Evolutionary conservation across 1,284 basidiomycete species (phyloP).

Genomic region (Entoloma clypeatum): DNA sequence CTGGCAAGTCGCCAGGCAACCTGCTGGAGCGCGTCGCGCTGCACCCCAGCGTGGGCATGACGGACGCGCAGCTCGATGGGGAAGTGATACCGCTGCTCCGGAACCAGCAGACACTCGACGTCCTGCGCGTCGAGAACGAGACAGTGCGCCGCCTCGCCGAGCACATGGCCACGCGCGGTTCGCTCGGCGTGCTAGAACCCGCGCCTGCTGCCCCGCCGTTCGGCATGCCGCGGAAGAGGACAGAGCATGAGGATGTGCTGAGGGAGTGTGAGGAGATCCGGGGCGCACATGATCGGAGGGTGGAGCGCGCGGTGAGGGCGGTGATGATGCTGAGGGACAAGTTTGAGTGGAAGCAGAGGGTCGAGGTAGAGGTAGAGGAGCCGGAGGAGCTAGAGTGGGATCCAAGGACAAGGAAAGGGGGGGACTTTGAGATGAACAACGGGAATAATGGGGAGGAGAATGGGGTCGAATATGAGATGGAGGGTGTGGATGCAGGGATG

Average conservation of each 20-base stretch:
- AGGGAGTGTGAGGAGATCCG: conserved; percentile 62
- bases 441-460: conserved; percentile 30
- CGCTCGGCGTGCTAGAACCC: conserved; percentile 45
- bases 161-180: conserved; percentile 59
- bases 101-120: conserved; percentile 72
- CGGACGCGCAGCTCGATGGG: conserved; percentile 64
- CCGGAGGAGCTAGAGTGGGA: conserved; percentile 72
- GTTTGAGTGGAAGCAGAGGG: conserved; percentile 73
- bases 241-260: conserved; percentile 58
- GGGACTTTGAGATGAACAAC: conserved; percentile 25
- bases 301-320: conserved; percentile 67
- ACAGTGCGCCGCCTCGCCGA: conserved; percentile 65
- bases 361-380: conserved; percentile 69
- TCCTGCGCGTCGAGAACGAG: conserved; percentile 62
- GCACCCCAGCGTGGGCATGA: conserved; percentile 53
- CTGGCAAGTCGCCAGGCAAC: conserved; percentile 29
- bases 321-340: conserved; percentile 70
- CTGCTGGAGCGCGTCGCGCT: conserved; percentile 61
- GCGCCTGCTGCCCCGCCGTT: conserved; percentile 19
- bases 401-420: conserved; percentile 36
- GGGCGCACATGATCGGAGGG: conserved; percentile 63
- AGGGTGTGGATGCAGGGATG: conserved; percentile 27
- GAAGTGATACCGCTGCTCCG: conserved; percentile 68
- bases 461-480: conserved; percentile 26
- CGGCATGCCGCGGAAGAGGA: conserved; percentile 21